Evolutionary conservation across 345 rosid species (phyloP), one percentile per base, ranked within the genome.

Genomic region (Mangifera indica): DNA sequence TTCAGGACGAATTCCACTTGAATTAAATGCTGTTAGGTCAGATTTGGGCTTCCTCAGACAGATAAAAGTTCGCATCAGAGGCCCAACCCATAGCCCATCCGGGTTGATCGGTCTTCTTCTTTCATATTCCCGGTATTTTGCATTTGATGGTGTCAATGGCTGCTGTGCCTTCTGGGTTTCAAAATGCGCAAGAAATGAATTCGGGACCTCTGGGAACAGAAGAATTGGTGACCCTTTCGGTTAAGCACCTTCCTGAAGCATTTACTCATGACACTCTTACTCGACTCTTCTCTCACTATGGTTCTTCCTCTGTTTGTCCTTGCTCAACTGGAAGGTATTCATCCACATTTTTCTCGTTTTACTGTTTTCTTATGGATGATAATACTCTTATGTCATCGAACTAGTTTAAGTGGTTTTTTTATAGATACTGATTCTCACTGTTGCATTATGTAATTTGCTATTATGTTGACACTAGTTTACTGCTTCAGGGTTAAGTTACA

Each of bases 221-320:
- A 49, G 54, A 67, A 7, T 49, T 17, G 2, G 63, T 56, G 4
- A 88, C 97, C 17, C 93, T 94, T 56, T 32, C 87, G 67, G 78
- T 92, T 55, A 79, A 84, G 60, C 97, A 93, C 83, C 92, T 93
- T 63, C 97, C 98, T 6, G 97, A 93, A 71, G 91, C 89, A 22
- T 86, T 93, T 26, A 95, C 97, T 68, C 86, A 81, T 4, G 92
- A 89, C 26, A 87, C 96, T 11, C 79, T 93, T 51, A 78, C 83
- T 67, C 82, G 91, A 5, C 91, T 93, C 52, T 83, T 94, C 66
- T 90, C 93, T 54, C 97, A 92, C 73, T 92, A 92, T 42, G 95
- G 97, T n/a, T 93, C 95, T 68, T 75, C 80, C 69, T 66, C 91
- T 13, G 95, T 92, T 63, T 97, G 97, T 70, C 91, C 91, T 72